Base-by-base conservation (phyloP, 2,329 filamentous ascomycete species). In the Grosmannia penicillata region DNA sequence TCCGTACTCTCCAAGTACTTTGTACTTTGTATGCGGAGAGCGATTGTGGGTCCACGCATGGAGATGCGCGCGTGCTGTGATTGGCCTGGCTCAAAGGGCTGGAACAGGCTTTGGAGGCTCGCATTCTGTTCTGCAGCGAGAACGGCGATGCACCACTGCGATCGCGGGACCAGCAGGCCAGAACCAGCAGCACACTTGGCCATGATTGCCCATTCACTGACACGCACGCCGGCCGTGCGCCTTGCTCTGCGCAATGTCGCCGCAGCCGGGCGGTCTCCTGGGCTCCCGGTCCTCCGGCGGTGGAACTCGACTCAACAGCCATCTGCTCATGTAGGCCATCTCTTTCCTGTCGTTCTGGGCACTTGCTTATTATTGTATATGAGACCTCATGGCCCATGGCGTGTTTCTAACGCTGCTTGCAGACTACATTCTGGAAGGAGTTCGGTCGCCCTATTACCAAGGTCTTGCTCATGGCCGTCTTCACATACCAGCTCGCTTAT, bases 401-500 rank as follows among this genome's bases (percentile, higher is more conserved):
- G 15, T 21, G 4, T 25, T 11, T 28, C 21, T 28, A 2, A n/a
- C 7, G 15, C n/a, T 8, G 4, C 24, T 6, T 3, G 4, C 17
- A 48, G 46, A 33, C 43, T 11, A 34, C 41, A 33, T 87, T 87
- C 60, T 89, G 85, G 64, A 78, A 74, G 52, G 75, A 73, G 13
- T 86, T 85, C 52, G 74, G 76, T 28, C 68, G 79, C 2, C 82
- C 83, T 3, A 65, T 89, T 33, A 68, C 73, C 38, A 89, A 86
- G 60, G 75, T 76, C 38, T 72, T 84, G 47, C 66, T 89, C 27
- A 68, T 81, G 52, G 81, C 83, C 38, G 70, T 86, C 39, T 76
- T 84, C 52, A 80, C 78, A 2, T 91, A 89, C 56, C 83, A 91
- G 58, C 50, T 82, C n/a, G 58, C 70, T 13, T 89, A 87, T 59